Conservation (phyloP, 768 basidiomycete species). For the Russula dissimulans region DNA sequence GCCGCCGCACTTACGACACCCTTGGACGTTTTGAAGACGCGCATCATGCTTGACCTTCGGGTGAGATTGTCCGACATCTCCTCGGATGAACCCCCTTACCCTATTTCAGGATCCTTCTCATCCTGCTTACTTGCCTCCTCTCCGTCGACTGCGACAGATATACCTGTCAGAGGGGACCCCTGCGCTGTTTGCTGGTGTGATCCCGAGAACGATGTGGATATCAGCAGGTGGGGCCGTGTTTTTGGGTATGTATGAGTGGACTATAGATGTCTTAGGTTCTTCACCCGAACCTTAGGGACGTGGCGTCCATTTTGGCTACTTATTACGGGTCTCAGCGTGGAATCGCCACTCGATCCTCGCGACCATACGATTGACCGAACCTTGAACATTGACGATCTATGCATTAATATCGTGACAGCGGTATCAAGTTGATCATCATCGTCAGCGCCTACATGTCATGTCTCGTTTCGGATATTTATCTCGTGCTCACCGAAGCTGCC, state of each 20-base stretch:
- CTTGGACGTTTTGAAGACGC: conserved; percentile 91
- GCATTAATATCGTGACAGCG: not conserved
- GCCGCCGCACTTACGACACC: conserved; percentile 91
- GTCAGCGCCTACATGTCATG: not conserved
- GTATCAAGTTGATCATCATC: not conserved
- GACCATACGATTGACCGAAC: not conserved
- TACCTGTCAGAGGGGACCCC: conserved; percentile 57
- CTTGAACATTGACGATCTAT: not conserved
- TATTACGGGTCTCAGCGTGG: not conserved
- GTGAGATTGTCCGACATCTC: conserved; percentile 33
- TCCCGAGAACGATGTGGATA: conserved; percentile 94
- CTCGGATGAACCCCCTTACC: not conserved
- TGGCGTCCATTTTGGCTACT: not conserved
- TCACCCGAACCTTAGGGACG: conserved; percentile 2
- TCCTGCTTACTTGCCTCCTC: conserved; percentile 45
- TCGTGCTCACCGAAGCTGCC: not conserved
- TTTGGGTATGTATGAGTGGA: conserved; percentile 90
- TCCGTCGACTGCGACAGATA: conserved; percentile 53
- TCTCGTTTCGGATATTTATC: not conserved
- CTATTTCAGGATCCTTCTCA: conserved; percentile 39
- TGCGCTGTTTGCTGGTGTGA: conserved; percentile 78
- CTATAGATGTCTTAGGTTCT: conserved; percentile 11
- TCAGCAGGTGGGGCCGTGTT: conserved; percentile 95
- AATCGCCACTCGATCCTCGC: not conserved
- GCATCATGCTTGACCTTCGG: conserved; percentile 89